Conservation (phyloP, 169 alveolate species). For the Amoebophrya sp. region DNA sequence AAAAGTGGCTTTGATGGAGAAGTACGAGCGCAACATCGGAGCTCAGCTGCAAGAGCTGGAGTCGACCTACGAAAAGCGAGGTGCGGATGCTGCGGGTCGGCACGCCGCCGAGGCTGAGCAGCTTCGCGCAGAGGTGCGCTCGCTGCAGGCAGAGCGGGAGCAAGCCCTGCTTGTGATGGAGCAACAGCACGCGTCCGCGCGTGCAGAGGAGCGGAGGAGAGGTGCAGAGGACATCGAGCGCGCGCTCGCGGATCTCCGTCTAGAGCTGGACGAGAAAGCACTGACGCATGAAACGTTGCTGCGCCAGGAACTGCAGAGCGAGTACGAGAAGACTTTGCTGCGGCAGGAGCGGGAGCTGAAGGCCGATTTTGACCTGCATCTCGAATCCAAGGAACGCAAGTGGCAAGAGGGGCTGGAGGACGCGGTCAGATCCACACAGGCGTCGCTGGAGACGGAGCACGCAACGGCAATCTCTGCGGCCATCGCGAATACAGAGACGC, state of each 20-base stretch:
- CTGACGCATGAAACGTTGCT: not conserved
- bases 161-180: too few species aligned
- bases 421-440: too few species aligned
- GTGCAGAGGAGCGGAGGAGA: too few species aligned
- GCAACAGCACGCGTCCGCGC: too few species aligned
- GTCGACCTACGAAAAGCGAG: not conserved
- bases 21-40: not conserved
- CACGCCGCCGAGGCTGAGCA: not conserved
- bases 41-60: not conserved
- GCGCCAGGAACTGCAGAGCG: not conserved
- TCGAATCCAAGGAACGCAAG: too few species aligned
- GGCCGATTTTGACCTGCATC: too few species aligned
- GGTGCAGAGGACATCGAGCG: not conserved
- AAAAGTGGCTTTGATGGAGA: not conserved
- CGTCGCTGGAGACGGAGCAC: not conserved
- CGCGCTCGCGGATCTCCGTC: not conserved
- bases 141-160: not conserved
- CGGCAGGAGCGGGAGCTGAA: conserved; percentile 4
- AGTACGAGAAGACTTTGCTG: not conserved
- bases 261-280: not conserved
- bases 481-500: too few species aligned
- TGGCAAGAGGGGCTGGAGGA: too few species aligned
- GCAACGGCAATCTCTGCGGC: too few species aligned
- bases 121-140: not conserved
- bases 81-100: not conserved